Evolutionary conservation across 2,329 filamentous ascomycete species (phyloP).

Genomic region (Trematosphaeria pertusa): DNA sequence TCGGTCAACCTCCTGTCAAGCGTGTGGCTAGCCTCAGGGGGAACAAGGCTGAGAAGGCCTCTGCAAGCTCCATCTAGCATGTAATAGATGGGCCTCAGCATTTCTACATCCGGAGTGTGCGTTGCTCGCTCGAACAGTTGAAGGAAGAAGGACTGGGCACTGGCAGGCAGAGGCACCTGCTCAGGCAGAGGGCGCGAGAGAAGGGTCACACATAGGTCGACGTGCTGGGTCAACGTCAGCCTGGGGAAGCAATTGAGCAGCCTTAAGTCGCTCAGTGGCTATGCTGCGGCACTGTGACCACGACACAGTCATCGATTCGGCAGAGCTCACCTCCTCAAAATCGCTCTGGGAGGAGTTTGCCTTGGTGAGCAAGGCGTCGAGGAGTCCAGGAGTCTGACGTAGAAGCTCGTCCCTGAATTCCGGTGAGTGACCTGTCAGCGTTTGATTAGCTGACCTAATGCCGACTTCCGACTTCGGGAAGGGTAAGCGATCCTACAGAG

Average conservation of each 20-base stretch:
- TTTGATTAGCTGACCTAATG: constrained; percentile 22
- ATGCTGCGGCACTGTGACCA: neutral
- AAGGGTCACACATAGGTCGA: constrained; percentile 38
- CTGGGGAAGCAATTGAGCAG: neutral
- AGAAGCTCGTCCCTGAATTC: constrained; percentile 42
- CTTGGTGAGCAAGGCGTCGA: constrained; percentile 42
- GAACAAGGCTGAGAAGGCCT: constrained; percentile 33
- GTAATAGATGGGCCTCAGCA: constrained; percentile 36
- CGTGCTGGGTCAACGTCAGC: constrained; percentile 28
- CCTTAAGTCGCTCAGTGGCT: neutral
- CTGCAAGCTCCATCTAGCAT: constrained; percentile 48
- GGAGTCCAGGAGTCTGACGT: constrained; percentile 34
- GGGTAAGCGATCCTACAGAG: constrained; percentile 57
- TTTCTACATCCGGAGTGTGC: constrained; percentile 27
- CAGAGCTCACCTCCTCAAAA: constrained; percentile 38
- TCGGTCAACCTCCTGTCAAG: constrained; percentile 38
- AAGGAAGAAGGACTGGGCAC: constrained; percentile 44
- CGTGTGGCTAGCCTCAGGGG: constrained; percentile 23
- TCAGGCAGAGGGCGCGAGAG: constrained; percentile 42
- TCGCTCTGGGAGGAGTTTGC: constrained; percentile 36
- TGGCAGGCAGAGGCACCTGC: constrained; percentile 37
- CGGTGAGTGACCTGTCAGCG: constrained; percentile 32
- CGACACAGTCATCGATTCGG: no score
- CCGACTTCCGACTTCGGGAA: constrained; percentile 2
- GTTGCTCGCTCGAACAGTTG: constrained; percentile 37